Evolutionary conservation across 768 basidiomycete genomes (phyloP), one percentile per base, ranked within the genome.

Genomic region (Termitomyces sp.): DNA sequence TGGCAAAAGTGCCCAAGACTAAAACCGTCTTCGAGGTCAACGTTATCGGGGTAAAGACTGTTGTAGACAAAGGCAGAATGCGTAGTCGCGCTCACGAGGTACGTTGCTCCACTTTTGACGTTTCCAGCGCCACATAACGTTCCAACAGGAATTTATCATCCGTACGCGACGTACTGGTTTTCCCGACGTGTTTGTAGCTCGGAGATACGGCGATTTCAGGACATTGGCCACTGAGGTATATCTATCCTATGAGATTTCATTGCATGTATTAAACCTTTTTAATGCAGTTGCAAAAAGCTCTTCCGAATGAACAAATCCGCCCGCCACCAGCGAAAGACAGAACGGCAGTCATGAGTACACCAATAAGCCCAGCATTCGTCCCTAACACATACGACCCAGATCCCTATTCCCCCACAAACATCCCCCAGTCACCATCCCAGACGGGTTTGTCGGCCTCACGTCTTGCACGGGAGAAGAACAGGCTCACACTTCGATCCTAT

Each of bases 181-280:
- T 59, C 79, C 76, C 2, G 94, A 97, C 61, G 79, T 93, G 1
- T 94, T 84, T 70, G 97, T 98, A 5, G 90, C 93, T 1, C 80
- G 97, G 56, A 80, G 97, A 60, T 94, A 98, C 68, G 96, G 96
- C 7, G 97, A 99, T 69, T 99, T 99, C 70, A 88, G 78, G 67
- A 89, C 93, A 2, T 79, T 99, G 17, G 85, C 87, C 2, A 81
- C 85, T 47, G 93, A 97, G 77, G 94, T 90, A 61, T 67, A 66
- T 68, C 21, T 17, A 32, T 46, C 7, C 16, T 48, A 8, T 37
- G 34, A 11, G 44, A 23, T 17, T 35, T 50, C 32, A 30, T 32
- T 53, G n/a, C 48, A 14, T 51, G 54, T 59, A 50, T 52, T 65
- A 57, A n/a, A 58, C 56, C 50, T 43, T 59, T 34, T 46, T 59